Evolutionary conservation across 257 asterid species (phyloP).

Genomic region (Lantana camara): DNA sequence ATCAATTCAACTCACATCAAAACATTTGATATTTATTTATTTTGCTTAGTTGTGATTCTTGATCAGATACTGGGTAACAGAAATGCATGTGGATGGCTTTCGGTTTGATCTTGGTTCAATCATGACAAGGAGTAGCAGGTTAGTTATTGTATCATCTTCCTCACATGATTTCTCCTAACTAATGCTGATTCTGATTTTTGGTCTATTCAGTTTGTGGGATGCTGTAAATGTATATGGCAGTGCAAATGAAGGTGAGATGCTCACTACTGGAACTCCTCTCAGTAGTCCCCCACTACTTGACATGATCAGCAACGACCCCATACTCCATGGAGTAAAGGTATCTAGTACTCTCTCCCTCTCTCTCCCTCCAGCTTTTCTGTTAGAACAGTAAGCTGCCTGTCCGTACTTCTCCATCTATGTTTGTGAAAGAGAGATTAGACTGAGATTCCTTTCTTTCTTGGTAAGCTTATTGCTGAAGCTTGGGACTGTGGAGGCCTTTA

Average conservation of each 20-base stretch:
- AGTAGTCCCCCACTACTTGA: conserved; percentile 79
- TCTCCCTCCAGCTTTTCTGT: no score
- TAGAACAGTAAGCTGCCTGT: no score
- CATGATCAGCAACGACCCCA: conserved; percentile 95
- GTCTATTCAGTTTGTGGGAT: conserved; percentile 78
- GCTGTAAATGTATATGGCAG: conserved; percentile 78
- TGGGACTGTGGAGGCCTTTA: conserved; percentile 99
- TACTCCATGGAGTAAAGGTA: conserved; percentile 90
- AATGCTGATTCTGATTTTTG: conserved; percentile 25
- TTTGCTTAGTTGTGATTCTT: conserved; percentile 42
- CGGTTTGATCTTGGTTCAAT: conserved; percentile 99
- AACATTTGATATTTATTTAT: conserved; percentile 40
- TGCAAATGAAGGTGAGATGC: conserved; percentile 60
- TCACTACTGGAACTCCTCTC: conserved; percentile 92
- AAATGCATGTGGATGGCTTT: conserved; percentile 97
- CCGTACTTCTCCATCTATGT: conserved; percentile 14
- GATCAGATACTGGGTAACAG: conserved; percentile 93
- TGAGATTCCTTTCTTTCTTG: conserved; percentile 21
- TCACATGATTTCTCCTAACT: conserved; percentile 15
- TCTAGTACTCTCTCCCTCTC: no score
- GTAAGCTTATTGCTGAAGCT: conserved; percentile 96
- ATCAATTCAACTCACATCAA: conserved; percentile 26
- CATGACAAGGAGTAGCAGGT: conserved; percentile 97
- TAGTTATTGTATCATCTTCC: conserved; percentile 23
- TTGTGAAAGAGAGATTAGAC: conserved; percentile 11